A percentile compares a stretch with the other conserved stretches of the same genome.
Conservation (phyloP, 2,329 filamentous ascomycete species). For the Fusarium humuli region DNA sequence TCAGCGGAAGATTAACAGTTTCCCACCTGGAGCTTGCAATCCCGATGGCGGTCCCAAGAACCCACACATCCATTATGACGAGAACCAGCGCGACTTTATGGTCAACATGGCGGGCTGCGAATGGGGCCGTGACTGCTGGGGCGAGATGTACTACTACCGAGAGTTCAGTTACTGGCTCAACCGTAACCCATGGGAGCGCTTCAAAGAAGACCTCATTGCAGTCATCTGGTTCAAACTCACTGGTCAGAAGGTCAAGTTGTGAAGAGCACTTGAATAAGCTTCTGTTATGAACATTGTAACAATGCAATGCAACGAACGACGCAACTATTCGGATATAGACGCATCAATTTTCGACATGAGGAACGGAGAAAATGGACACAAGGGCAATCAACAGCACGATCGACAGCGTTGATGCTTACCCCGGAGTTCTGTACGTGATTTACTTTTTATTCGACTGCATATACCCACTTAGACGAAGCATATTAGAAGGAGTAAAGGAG, state of each 20-base stretch:
- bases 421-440: slow-evolving; percentile 40
- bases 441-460: slow-evolving; percentile 31
- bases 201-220: slow-evolving; percentile 74
- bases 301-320: background rate
- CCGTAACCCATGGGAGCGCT: slow-evolving; percentile 81
- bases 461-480: slow-evolving; percentile 42
- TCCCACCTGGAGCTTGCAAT: slow-evolving; percentile 88
- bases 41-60: slow-evolving; percentile 75
- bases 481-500: slow-evolving; percentile 30
- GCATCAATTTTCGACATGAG: slow-evolving; percentile 25
- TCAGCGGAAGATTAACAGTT: slow-evolving; percentile 94
- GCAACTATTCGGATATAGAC: slow-evolving; percentile 11
- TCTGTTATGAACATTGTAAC: background rate
- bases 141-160: slow-evolving; percentile 95
- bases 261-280: slow-evolving; percentile 32
- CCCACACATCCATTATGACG: slow-evolving; percentile 83
- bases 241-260: slow-evolving; percentile 69
- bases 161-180: slow-evolving; percentile 92
- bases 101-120: slow-evolving; percentile 99
- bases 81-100: slow-evolving; percentile 88
- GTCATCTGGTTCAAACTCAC: slow-evolving; percentile 73
- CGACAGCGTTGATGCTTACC: slow-evolving; percentile 22
- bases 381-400: slow-evolving; percentile 2
- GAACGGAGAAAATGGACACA: slow-evolving; percentile 29
- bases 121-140: slow-evolving; percentile 97